Base-by-base conservation (phyloP, 768 basidiomycete species). In the Multifurca ochricompacta region DNA sequence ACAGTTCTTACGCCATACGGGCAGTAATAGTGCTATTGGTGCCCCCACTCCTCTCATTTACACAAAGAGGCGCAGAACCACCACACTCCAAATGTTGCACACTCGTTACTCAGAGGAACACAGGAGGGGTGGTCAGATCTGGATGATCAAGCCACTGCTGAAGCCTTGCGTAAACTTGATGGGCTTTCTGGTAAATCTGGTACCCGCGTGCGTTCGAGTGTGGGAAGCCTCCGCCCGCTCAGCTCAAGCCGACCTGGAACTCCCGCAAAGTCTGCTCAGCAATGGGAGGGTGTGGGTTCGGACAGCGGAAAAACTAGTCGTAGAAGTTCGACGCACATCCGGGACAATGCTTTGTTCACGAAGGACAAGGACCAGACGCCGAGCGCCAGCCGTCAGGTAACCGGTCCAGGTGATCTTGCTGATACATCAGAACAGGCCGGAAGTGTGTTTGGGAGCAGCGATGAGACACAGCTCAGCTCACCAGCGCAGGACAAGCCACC, bases 131-230 rank as follows among this genome's bases (percentile, higher is more conserved):
- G 89, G 89, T 85, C 85, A 14, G 87, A 81, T 56, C 76, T 92
- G 63, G 86, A 91, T 63, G 91, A 94, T 65, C 84, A 89, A 62
- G 85, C 85, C 14, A 93, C 95, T 6, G 88, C 82, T 6, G 93
- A 95, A 63, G 91, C 91, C 8, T 74, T 99, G 32, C 81, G 93
- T 51, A 96, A 95, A 70, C 71, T 99, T 23, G 95, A 99, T 63
- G 95, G 95, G 0, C 67, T 96, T 10, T 79, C 80, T 10, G 85
- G 85, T 1, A 88, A 86, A 50, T 11, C 54, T 65, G 82, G 77
- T 34, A 80, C 85, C 9, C 80, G 87, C 44, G 80, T 87, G 10
- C 80, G 90, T 23, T 84, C 87, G 3, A 91, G 90, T 62, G 73
- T 90, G 53, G 77, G 70, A 16, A 66, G 65, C 1, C 61, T 67